A percentile compares a stretch with the other conserved stretches of the same genome.
These are phyloP conservation scores for Botrytis pseudocinerea DNA, from an alignment of 2,329 filamentous ascomycete species.

Conservation along the genomic window DNA sequence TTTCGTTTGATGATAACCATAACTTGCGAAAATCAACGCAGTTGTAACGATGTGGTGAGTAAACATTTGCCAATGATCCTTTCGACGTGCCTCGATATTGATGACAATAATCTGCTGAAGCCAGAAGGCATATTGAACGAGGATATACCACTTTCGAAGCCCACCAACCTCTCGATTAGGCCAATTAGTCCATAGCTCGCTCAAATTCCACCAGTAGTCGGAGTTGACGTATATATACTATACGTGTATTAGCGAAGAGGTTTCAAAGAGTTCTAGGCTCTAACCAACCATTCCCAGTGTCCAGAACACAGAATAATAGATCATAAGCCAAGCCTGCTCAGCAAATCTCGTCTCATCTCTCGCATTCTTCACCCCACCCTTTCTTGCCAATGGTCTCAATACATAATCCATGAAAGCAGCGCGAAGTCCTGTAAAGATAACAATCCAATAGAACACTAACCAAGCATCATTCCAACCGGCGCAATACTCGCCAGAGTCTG, in stretches of 20 bases:
- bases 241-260: constrained; percentile 29
- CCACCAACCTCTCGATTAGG: constrained; percentile 74
- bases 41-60: constrained; percentile 91
- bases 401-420: constrained; percentile 86
- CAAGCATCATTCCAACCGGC: constrained; percentile 78
- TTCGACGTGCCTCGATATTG: constrained; percentile 89
- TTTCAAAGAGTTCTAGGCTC: neutral
- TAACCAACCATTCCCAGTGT: constrained; percentile 73
- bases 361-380: constrained; percentile 69
- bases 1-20: constrained; percentile 82
- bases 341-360: constrained; percentile 83
- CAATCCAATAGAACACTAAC: constrained; percentile 74
- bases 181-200: constrained; percentile 81
- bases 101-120: constrained; percentile 92
- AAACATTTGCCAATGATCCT: constrained; percentile 96
- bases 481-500: constrained; percentile 66
- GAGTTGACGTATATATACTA: constrained; percentile 81
- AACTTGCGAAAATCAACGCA: constrained; percentile 75
- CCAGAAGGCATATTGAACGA: constrained; percentile 90
- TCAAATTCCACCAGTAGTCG: constrained; percentile 74
- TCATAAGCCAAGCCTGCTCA: constrained; percentile 88
- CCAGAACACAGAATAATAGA: constrained; percentile 85
- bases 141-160: constrained; percentile 82
- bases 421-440: constrained; percentile 84
- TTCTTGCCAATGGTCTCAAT: constrained; percentile 73